phyloP scores from a whole-genome alignment of 768 basidiomycete species.

The Hemileccinum impolitum region DNA sequence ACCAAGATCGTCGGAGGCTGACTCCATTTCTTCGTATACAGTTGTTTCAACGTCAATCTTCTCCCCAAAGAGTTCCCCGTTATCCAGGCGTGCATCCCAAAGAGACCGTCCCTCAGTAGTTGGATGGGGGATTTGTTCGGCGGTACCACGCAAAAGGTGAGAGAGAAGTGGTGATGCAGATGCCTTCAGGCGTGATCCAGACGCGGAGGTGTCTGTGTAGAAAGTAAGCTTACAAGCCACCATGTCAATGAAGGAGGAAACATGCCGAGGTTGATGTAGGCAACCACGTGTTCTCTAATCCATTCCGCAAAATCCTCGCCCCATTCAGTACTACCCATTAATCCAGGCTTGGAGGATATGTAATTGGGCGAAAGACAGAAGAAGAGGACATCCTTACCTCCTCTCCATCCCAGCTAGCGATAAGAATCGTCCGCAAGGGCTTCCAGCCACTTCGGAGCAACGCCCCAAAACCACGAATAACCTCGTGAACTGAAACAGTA shows the following conservation, averaged over 20 bases:
- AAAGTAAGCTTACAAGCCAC: conserved; percentile 26
- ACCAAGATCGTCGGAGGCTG: conserved; percentile 34
- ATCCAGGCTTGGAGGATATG: conserved; percentile 46
- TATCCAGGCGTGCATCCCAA: conserved; percentile 73
- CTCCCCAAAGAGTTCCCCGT: conserved; percentile 38
- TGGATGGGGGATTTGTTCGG: conserved; percentile 72
- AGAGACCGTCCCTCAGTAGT: conserved; percentile 59
- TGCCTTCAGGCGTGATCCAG: conserved; percentile 49
- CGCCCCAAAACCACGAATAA: conserved; percentile 51
- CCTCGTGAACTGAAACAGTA: conserved; percentile 53
- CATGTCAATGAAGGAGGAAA: conserved; percentile 28
- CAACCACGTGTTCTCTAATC: conserved; percentile 76
- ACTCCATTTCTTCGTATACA: conserved; percentile 24
- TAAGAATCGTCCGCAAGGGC: conserved; percentile 65
- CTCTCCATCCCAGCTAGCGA: conserved; percentile 83
- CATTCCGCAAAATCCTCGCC: conserved; percentile 88
- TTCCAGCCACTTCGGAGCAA: conserved; percentile 59
- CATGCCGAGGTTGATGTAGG: conserved; percentile 81
- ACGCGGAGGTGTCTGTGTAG: conserved; percentile 49
- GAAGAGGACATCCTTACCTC: conserved; percentile 37
- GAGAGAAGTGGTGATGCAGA: conserved; percentile 79
- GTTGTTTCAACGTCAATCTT: conserved; percentile 27
- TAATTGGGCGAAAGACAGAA: conserved; percentile 1
- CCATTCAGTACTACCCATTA: conserved; percentile 90
- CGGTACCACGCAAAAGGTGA: conserved; percentile 64